phyloP scores from a whole-genome alignment of 768 basidiomycete species.

The Termitomyces sp. region DNA sequence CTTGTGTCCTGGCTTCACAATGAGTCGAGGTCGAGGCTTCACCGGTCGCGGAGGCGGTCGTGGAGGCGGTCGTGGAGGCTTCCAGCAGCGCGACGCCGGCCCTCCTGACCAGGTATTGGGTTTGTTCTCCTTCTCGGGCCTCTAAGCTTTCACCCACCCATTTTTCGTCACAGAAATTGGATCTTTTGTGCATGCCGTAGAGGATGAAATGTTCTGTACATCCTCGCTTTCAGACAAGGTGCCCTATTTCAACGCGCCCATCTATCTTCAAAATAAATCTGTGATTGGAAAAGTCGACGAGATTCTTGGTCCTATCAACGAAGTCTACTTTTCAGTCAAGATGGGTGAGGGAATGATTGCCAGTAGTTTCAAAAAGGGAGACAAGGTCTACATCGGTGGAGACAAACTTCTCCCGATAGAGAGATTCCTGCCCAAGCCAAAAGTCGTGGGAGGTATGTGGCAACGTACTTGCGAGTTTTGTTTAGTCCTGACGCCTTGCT shows the following conservation, averaged over 20 bases:
- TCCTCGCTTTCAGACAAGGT: constrained; percentile 85
- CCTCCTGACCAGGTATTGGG: constrained; percentile 80
- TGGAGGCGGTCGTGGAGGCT: constrained; percentile 66
- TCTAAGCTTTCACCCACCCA: constrained; percentile 6
- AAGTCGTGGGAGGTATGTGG: constrained; percentile 58
- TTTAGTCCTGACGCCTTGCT: background rate
- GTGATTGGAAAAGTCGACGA: constrained; percentile 97
- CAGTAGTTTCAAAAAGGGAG: constrained; percentile 92
- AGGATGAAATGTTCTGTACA: constrained; percentile 96
- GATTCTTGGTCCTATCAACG: constrained; percentile 98
- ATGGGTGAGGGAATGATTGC: constrained; percentile 97
- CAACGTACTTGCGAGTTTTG: constrained; percentile 2
- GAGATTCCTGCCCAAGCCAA: constrained; percentile 95
- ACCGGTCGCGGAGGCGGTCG: constrained; percentile 51
- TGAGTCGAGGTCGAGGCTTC: constrained; percentile 35
- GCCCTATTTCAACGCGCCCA: constrained; percentile 98
- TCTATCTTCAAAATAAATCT: constrained; percentile 95
- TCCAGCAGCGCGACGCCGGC: constrained; percentile 64
- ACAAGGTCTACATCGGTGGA: constrained; percentile 96
- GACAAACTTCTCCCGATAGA: constrained; percentile 97
- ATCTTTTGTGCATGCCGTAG: constrained; percentile 89
- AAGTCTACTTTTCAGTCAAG: constrained; percentile 97
- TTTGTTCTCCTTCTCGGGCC: constrained; percentile 22
- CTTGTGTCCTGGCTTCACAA: background rate
- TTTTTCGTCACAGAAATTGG: constrained; percentile 68